phyloP scores from a whole-genome alignment of 1,139 yeast genomes.

The Entelexis sorbosivorans region DNA sequence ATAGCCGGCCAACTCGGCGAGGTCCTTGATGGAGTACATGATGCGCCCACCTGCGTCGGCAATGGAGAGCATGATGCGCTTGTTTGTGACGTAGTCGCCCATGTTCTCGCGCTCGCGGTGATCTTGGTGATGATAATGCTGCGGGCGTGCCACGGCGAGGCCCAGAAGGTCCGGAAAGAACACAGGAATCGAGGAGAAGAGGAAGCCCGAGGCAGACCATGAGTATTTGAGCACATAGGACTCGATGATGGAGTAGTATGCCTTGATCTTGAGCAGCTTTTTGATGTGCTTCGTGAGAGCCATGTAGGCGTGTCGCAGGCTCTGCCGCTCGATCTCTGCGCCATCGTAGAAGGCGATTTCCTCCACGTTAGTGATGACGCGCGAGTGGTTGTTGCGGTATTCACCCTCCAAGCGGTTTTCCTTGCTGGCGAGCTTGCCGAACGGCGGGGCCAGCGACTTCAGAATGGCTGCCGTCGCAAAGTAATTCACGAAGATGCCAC shows the following conservation, averaged over 20 bases:
- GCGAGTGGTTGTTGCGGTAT: conserved; percentile 76
- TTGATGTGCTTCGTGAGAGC: conserved; percentile 45
- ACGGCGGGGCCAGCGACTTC: conserved; percentile 68
- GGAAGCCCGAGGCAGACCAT: conserved; percentile 90
- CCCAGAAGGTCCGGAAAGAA: conserved; percentile 33
- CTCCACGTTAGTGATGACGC: conserved; percentile 78
- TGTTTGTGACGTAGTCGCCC: conserved; percentile 84
- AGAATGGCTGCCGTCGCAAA: conserved; percentile 67
- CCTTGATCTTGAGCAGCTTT: conserved; percentile 37
- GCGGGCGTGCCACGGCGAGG: not conserved
- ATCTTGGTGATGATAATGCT: not conserved
- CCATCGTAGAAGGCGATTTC: conserved; percentile 94
- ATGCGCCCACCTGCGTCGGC: conserved; percentile 96
- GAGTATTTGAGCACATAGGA: conserved; percentile 81
- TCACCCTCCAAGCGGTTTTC: conserved; percentile 75
- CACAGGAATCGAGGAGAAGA: conserved; percentile 83
- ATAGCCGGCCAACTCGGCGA: conserved; percentile 83
- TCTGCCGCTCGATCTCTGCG: conserved; percentile 63
- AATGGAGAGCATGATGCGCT: conserved; percentile 75
- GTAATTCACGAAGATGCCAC: conserved; percentile 73
- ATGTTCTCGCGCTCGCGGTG: conserved; percentile 34
- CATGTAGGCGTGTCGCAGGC: conserved; percentile 50
- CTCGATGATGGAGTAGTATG: conserved; percentile 62
- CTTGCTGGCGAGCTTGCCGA: conserved; percentile 65
- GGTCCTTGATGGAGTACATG: conserved; percentile 89